Percentiles rank a stretch among this genome's conserved stretches.
Evolutionary conservation across 345 rosid species (phyloP).

Genomic region (Aquilaria malaccensis): DNA sequence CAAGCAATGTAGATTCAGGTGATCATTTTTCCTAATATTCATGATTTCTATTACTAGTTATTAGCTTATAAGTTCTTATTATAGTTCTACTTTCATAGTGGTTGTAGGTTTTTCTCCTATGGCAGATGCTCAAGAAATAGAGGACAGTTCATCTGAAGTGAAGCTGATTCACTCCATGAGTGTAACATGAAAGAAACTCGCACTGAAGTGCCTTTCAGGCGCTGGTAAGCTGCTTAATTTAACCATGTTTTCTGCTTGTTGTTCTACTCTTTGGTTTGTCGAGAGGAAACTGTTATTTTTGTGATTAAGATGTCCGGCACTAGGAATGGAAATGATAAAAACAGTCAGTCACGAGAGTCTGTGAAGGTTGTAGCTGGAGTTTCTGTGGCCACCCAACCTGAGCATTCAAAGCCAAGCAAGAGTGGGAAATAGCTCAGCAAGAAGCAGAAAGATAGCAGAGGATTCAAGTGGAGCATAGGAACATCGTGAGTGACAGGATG

Average conservation of each 20-base stretch:
- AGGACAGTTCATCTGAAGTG: slow-evolving; percentile 14
- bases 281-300: neutral
- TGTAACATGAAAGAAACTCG: slow-evolving; percentile 32
- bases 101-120: slow-evolving; percentile 20
- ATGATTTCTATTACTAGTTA: no score
- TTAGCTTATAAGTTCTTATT: no score
- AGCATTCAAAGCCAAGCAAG: slow-evolving; percentile 66
- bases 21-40: no score
- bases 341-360: slow-evolving; percentile 48
- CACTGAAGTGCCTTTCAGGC: slow-evolving; percentile 65
- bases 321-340: slow-evolving; percentile 42
- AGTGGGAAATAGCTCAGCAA: slow-evolving; percentile 77
- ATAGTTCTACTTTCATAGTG: slow-evolving; percentile 6
- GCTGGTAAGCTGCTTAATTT: slow-evolving; percentile 25
- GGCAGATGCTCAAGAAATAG: slow-evolving; percentile 26
- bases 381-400: slow-evolving; percentile 48
- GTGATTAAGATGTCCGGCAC: neutral
- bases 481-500: slow-evolving; percentile 51
- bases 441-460: slow-evolving; percentile 88
- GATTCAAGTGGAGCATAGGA: slow-evolving; percentile 84
- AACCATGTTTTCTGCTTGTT: neutral
- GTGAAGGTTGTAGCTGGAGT: slow-evolving; percentile 89
- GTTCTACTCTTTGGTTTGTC: neutral
- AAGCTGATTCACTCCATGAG: slow-evolving; percentile 10
- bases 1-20: no score